Conservation (phyloP, 768 basidiomycete genomes). For the Tephrocybe sp. region DNA sequence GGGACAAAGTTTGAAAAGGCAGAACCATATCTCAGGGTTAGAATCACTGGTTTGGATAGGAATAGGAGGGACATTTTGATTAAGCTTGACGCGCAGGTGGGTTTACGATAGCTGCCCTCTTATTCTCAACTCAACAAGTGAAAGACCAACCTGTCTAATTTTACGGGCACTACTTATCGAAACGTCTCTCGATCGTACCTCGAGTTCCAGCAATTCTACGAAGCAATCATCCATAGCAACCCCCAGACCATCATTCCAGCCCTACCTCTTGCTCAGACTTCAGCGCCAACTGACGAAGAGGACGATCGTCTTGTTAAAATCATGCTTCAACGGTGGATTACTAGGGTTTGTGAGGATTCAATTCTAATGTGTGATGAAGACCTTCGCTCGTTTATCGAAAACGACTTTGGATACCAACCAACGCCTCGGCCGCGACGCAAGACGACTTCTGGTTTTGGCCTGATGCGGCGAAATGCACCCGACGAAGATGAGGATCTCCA, state of each 20-base stretch:
- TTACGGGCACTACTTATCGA: conserved; percentile 83
- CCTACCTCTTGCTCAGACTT: conserved; percentile 93
- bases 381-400: conserved; percentile 91
- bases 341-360: conserved; percentile 88
- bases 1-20: conserved; percentile 70
- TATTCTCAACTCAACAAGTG: conserved; percentile 5
- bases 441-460: conserved; percentile 67
- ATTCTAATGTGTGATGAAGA: conserved; percentile 91
- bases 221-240: conserved; percentile 83
- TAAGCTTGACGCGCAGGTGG: conserved; percentile 92
- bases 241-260: conserved; percentile 97
- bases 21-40: conserved; percentile 84
- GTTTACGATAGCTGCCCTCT: conserved; percentile 18
- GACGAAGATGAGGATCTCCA: conserved; percentile 96
- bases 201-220: conserved; percentile 94
- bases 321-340: conserved; percentile 93
- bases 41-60: conserved; percentile 89
- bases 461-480: conserved; percentile 77
- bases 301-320: conserved; percentile 95
- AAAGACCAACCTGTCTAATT: conserved; percentile 93
- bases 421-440: conserved; percentile 75
- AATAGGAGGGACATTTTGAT: conserved; percentile 94
- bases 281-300: conserved; percentile 96
- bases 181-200: conserved; percentile 94
- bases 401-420: conserved; percentile 94